phyloP scores from a whole-genome alignment of 2,329 filamentous ascomycete genomes.

The Pseudocercospora vitis region DNA sequence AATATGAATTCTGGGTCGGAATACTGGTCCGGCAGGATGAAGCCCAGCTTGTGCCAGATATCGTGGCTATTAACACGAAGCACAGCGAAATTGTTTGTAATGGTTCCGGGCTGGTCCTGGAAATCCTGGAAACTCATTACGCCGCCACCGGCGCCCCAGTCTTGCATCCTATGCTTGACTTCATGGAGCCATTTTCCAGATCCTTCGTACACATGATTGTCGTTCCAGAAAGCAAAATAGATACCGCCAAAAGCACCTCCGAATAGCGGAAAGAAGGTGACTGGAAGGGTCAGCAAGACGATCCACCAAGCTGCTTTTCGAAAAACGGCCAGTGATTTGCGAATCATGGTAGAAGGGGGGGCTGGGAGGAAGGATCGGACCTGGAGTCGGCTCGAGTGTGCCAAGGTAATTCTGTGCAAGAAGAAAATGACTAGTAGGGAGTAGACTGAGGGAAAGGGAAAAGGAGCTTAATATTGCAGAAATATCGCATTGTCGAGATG shows the following conservation, averaged over 20 bases:
- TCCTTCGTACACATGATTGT: slow-evolving; percentile 11
- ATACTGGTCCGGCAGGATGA: slow-evolving; percentile 21
- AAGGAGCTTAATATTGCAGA: not conserved
- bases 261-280: slow-evolving; percentile 20
- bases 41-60: slow-evolving; percentile 17
- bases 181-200: slow-evolving; percentile 19
- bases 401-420: too few relatives aligned
- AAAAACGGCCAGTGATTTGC: not conserved
- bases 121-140: slow-evolving; percentile 21
- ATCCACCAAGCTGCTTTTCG: slow-evolving; percentile 20
- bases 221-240: slow-evolving; percentile 15
- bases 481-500: not conserved
- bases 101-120: slow-evolving; percentile 16
- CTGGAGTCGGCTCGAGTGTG: too few relatives aligned
- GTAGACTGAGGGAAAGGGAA: not conserved
- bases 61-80: slow-evolving; percentile 25
- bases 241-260: slow-evolving; percentile 12
- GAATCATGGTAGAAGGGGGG: slow-evolving; percentile 3
- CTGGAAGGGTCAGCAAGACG: slow-evolving; percentile 20
- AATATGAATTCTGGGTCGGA: slow-evolving; percentile 1
- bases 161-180: slow-evolving; percentile 15
- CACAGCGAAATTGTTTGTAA: slow-evolving; percentile 20
- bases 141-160: slow-evolving; percentile 22
- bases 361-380: not conserved
- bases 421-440: not conserved